Evolutionary conservation across 2,329 filamentous ascomycete genomes (phyloP).

Genomic region (Aspergillus jensenii): DNA sequence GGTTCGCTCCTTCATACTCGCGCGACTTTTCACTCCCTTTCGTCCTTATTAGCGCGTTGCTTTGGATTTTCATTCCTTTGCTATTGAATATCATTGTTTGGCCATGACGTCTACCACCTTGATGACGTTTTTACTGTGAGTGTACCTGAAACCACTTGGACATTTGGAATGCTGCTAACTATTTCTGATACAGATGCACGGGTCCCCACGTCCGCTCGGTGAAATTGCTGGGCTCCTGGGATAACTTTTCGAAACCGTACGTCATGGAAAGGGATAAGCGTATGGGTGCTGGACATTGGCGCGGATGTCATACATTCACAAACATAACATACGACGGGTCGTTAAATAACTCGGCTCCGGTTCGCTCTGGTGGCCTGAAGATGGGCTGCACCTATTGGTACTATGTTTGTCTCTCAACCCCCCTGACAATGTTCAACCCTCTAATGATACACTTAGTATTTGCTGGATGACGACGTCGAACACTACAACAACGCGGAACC

Average conservation of each 20-base stretch:
- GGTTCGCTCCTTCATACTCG: neutral
- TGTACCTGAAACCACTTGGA: neutral
- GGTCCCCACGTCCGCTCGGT: slow-evolving; percentile 57
- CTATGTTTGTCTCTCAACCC: slow-evolving; percentile 65
- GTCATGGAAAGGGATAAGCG: slow-evolving; percentile 76
- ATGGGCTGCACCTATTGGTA: slow-evolving; percentile 97
- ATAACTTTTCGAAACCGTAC: slow-evolving; percentile 82
- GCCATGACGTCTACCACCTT: slow-evolving; percentile 35
- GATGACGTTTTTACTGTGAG: slow-evolving; percentile 39
- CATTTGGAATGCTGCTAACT: slow-evolving; percentile 17
- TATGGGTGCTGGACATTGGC: slow-evolving; percentile 75
- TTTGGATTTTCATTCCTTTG: slow-evolving; percentile 2
- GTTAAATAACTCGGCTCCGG: slow-evolving; percentile 49
- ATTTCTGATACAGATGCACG: slow-evolving; percentile 28
- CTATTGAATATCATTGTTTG: neutral
- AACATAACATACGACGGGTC: slow-evolving; percentile 82
- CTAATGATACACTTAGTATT: slow-evolving; percentile 62
- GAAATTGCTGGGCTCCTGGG: slow-evolving; percentile 87
- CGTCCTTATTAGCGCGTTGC: slow-evolving; percentile 1
- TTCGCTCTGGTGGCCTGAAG: slow-evolving; percentile 75
- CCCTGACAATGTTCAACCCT: neutral
- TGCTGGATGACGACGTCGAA: slow-evolving; percentile 76
- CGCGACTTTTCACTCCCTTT: neutral
- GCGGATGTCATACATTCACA: slow-evolving; percentile 81
- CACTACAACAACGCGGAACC: slow-evolving; percentile 71